Evolutionary conservation across 345 rosid species (phyloP), one percentile per base, ranked within the genome.

Genomic region (Turritis glabra): DNA sequence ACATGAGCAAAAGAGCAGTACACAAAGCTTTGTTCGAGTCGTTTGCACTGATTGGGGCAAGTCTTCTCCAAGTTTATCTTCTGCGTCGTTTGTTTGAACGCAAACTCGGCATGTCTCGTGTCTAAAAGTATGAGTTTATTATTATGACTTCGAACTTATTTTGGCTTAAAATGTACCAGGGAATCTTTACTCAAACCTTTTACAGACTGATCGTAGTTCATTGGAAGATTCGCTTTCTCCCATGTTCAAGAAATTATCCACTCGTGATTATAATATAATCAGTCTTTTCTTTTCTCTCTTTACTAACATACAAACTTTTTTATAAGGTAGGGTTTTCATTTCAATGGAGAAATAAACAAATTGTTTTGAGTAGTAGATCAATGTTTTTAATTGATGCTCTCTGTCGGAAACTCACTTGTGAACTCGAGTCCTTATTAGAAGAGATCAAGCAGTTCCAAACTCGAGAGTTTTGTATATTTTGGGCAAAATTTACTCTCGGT

Each of bases 1-100:
- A 74, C 74, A 88, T 84, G 90, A 76, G 90, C 64, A 64, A 40
- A 41, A 83, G 97, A 73, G 89, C 97, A 43, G 54, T 90, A 30
- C 83, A 84, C 73, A 88, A 88, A 80, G 94, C 94, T 56, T 40
- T 87, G 53, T 71, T 83, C n/a, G 97, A 89, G 78, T 86, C 92
- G 11, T 66, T 70, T 54, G 87, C 90, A 17, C 74, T 90, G 10
- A 25, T 85, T 1, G 89, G 85, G 26, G 95, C 87, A 9, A 89
- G 91, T 38, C 4, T 80, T 41, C 85, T 89, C 17, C 95, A 91
- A 69, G 80, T 87, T 64, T 85, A 79, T 80, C 92, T 91, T 71
- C 82, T 87, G n/a, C 87, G 83, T 30, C 85, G 88, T 65, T 71
- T 90, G 79, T 86, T 88, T 33, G 89, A 90, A 59, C 89, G 85